Evolutionary conservation across 352 stramenopile genomes (phyloP).

Genomic region (Saprolegnia parasitica): DNA sequence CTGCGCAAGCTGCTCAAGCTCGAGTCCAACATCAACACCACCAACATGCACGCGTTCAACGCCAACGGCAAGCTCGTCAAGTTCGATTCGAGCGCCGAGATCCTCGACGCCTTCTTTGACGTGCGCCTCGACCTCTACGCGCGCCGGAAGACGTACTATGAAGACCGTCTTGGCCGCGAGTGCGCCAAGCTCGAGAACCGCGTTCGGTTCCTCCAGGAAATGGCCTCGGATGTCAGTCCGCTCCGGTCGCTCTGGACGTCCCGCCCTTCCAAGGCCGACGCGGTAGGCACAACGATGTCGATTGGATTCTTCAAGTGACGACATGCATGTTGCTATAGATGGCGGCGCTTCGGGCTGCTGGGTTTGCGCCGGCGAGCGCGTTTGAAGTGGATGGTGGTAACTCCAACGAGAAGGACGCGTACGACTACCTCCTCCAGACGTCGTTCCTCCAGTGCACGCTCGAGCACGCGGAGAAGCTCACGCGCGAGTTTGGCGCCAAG

Average conservation of each 20-base stretch:
- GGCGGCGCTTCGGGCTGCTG: constrained; percentile 2
- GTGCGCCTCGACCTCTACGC: constrained; percentile 88
- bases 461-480: constrained; percentile 91
- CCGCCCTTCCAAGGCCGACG: constrained; percentile 20
- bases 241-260: constrained; percentile 14
- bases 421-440: constrained; percentile 98
- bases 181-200: constrained; percentile 93
- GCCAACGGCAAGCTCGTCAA: constrained; percentile 83
- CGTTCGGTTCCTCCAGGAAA: constrained; percentile 94
- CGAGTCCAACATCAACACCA: constrained; percentile 88
- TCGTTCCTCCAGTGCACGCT: constrained; percentile 97
- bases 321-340: neutral
- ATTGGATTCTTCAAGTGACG: neutral
- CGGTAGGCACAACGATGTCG: neutral
- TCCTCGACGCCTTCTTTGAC: constrained; percentile 93
- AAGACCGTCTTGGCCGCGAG: constrained; percentile 79
- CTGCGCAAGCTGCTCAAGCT: constrained; percentile 91
- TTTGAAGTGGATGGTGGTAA: constrained; percentile 29
- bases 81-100: constrained; percentile 84
- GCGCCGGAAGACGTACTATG: constrained; percentile 73
- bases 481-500: constrained; percentile 88
- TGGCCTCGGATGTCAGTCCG: constrained; percentile 8
- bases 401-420: constrained; percentile 58
- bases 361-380: constrained; percentile 7
- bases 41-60: constrained; percentile 98